Evolutionary conservation across 192 early-diverging fungal species (phyloP).

Genomic region (Funneliformis mosseae): DNA sequence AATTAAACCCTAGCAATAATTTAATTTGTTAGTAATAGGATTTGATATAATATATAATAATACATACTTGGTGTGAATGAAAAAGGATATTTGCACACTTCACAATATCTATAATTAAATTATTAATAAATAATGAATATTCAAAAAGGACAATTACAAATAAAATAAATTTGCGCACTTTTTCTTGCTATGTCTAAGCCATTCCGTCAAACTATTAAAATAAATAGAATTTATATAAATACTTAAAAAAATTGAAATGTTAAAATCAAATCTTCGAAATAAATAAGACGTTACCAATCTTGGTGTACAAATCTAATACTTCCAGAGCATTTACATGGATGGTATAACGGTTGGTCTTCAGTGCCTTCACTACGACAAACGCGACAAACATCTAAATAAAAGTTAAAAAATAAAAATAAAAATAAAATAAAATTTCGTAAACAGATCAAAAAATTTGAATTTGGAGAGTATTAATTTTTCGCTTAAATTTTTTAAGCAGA

Average conservation of each 20-base stretch:
- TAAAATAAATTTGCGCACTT: slow-evolving; percentile 44
- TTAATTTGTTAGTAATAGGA: neutral
- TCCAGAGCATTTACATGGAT: slow-evolving; percentile 96
- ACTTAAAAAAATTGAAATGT: neutral
- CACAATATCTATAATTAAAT: slow-evolving; percentile 67
- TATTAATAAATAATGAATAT: slow-evolving; percentile 1
- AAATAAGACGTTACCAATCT: slow-evolving; percentile 61
- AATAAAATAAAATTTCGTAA: neutral
- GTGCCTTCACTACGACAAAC: slow-evolving; percentile 80
- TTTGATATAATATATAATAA: neutral
- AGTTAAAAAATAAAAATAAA: neutral
- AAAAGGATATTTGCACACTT: slow-evolving; percentile 88
- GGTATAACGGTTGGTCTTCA: slow-evolving; percentile 80
- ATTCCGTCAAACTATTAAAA: slow-evolving; percentile 70
- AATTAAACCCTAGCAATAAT: neutral
- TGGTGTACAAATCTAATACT: slow-evolving; percentile 96
- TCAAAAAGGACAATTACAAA: neutral
- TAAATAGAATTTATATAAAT: slow-evolving; percentile 12
- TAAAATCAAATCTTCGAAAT: neutral
- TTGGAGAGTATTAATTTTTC: neutral
- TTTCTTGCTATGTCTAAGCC: slow-evolving; percentile 82
- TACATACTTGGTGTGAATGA: slow-evolving; percentile 78
- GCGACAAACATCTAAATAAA: slow-evolving; percentile 67
- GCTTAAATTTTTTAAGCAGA: neutral
- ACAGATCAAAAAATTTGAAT: neutral